These are phyloP conservation scores for Avicennia marina DNA, from an alignment of 257 asterid species.

Conservation along the genomic window DNA sequence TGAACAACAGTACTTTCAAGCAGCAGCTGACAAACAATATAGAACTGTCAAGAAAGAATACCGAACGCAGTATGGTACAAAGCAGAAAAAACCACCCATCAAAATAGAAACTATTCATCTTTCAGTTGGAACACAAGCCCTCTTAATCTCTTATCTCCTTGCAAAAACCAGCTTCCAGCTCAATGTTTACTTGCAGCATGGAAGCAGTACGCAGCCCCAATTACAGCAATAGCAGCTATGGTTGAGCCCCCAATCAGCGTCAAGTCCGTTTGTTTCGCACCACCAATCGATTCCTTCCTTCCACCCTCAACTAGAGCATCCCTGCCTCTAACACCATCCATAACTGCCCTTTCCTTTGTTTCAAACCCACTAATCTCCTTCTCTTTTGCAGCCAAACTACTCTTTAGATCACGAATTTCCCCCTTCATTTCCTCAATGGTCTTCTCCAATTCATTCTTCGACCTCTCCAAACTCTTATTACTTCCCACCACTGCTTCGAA, in stretches of 20 bases:
- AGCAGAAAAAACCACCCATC: no score
- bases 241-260: constrained; percentile 41
- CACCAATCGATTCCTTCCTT: constrained; percentile 24
- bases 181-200: constrained; percentile 35
- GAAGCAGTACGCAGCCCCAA: constrained; percentile 40
- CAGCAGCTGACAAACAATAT: no score
- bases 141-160: constrained; percentile 24
- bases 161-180: constrained; percentile 11
- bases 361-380: constrained; percentile 37
- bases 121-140: no score
- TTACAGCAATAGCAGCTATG: constrained; percentile 38
- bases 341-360: constrained; percentile 25
- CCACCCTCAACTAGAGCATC: constrained; percentile 17
- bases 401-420: constrained; percentile 33
- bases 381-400: constrained; percentile 47
- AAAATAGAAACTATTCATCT: no score
- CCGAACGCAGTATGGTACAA: no score
- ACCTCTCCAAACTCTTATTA: constrained; percentile 32
- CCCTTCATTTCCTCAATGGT: constrained; percentile 33
- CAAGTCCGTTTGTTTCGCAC: constrained; percentile 32
- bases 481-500: constrained; percentile 26
- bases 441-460: constrained; percentile 35
- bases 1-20: no score
- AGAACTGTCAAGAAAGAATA: no score
- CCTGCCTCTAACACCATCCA: constrained; percentile 26